Base-by-base conservation (phyloP, 192 early-diverging fungal species). In the Ambispora gerdemannii region DNA sequence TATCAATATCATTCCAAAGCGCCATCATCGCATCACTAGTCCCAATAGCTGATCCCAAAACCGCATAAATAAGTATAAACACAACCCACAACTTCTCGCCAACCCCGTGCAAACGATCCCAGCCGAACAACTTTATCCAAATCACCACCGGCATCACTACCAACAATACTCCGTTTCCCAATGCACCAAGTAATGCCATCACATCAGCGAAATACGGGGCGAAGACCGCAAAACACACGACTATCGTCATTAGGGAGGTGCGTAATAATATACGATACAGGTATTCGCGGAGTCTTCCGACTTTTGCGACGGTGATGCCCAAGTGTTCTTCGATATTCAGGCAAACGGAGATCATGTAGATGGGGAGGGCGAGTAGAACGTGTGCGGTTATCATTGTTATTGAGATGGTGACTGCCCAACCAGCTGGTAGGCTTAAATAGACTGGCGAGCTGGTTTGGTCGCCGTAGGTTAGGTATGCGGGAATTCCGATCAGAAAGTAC, bases 381-480 rank as follows among this genome's bases (percentile, higher is more conserved):
- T 91, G 90, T 43, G 80, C 67, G 4, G 88, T 85, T 34, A 91
- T 88, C 62, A 86, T 78, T 20, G 82, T 74, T 47, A 86, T 84
- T 2, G 82, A 77, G 22, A 83, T 72, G 20, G 74, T 87, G 20
- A 77, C 55, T 13, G 76, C 67, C 27, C 61, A 60, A 59, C 88
- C 87, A 7, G 63, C 61, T 19, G 88, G 85, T 27, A 91, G 78
- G 61, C 78, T 85, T 24, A 74, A 64, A 34, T 87, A 82, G 43
- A 89, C 83, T 2, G 89, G 89, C 0, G 83, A 86, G 1, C 71
- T 8, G 6, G 87, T 82, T 10, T 59, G 24, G 31, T 60, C 53
- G 35, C 88, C 90, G 75, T 89, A 91, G 32, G 86, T 80, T 22
- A 78, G 73, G 53, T 91, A 91, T 28, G 85, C 87, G 25, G 85